Conservation (phyloP, 306 rosid genomes). For the Dryas drummondii region DNA sequence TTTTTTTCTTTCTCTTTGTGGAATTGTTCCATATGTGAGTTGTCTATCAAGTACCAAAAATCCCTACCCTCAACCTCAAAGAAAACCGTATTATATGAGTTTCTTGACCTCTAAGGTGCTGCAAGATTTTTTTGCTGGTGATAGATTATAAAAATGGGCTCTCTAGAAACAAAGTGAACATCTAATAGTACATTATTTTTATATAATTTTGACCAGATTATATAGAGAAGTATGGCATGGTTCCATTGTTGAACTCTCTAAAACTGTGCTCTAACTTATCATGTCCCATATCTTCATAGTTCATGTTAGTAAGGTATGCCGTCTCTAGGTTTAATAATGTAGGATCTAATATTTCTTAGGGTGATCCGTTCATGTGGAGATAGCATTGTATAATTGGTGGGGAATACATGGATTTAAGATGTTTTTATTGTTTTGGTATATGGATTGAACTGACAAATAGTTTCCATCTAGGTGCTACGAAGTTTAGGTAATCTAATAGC, state of each 20-base stretch:
- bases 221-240: background rate
- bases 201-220: background rate
- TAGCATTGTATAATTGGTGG: constrained; percentile 15
- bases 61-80: background rate
- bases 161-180: background rate
- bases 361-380: background rate
- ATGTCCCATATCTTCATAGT: background rate
- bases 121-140: background rate
- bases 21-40: background rate
- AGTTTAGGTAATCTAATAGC: constrained; percentile 94
- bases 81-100: background rate
- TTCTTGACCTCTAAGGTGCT: constrained; percentile 3
- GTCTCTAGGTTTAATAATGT: background rate
- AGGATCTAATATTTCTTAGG: background rate
- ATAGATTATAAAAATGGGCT: background rate
- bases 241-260: background rate
- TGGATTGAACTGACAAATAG: constrained; percentile 34
- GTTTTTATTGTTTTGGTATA: constrained; percentile 11
- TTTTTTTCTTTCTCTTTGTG: background rate
- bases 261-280: background rate
- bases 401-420: background rate
- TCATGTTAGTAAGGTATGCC: background rate
- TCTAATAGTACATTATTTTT: background rate
- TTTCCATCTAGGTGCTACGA: constrained; percentile 66
- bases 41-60: background rate